A percentile compares a stretch with the other conserved stretches of the same genome.
Evolutionary conservation across 176 grass and related monocot genomes (phyloP).

Genomic region (Tillandsia leiboldiana): DNA sequence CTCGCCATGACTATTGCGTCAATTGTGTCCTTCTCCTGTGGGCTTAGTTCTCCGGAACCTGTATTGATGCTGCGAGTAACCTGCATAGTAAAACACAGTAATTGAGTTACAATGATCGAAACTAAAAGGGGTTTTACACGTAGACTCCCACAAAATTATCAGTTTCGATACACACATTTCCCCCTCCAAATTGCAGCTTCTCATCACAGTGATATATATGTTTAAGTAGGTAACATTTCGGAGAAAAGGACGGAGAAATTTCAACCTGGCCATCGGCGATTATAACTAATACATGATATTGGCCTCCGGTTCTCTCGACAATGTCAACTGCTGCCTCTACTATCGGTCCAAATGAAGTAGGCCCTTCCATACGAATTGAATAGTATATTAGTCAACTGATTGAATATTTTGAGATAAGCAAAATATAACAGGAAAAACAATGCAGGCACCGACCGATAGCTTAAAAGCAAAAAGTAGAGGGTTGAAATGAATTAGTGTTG

Average conservation of each 20-base stretch:
- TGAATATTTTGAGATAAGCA: not conserved
- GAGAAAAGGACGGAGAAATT: not conserved
- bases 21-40: slow-evolving; percentile 69
- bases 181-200: too few species aligned
- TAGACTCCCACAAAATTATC: too few species aligned
- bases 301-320: slow-evolving; percentile 59
- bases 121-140: too few species aligned
- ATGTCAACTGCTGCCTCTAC: slow-evolving; percentile 84
- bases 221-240: too few species aligned
- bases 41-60: slow-evolving; percentile 47
- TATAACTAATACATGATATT: slow-evolving; percentile 89
- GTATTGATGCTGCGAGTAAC: slow-evolving; percentile 75
- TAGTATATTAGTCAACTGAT: not conserved
- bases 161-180: too few species aligned
- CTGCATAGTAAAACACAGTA: slow-evolving; percentile 18
- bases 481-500: too few species aligned
- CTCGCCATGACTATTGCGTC: slow-evolving; percentile 93
- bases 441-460: too few species aligned
- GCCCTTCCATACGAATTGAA: slow-evolving; percentile 25
- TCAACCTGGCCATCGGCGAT: slow-evolving; percentile 84
- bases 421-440: not conserved
- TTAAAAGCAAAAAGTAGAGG: too few species aligned
- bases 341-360: slow-evolving; percentile 80
- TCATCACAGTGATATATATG: too few species aligned
- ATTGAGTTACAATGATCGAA: not conserved